These are phyloP conservation scores for Plasmopara muralis DNA, from an alignment of 352 stramenopile genomes.

Conservation along the genomic window DNA sequence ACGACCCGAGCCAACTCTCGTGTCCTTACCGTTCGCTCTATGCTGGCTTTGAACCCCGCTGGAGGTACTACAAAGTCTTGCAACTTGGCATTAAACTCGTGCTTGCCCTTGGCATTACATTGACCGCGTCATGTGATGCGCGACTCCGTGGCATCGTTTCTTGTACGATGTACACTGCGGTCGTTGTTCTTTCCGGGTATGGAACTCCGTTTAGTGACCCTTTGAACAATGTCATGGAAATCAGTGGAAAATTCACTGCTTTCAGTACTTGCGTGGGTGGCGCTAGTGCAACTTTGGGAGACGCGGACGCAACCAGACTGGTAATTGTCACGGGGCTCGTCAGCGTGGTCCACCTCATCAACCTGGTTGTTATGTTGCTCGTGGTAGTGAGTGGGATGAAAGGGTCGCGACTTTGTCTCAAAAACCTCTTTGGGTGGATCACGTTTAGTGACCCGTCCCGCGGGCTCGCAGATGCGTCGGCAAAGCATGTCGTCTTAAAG, in stretches of 20 bases:
- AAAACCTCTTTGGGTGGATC: slow-evolving; percentile 34
- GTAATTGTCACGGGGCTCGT: slow-evolving; percentile 28
- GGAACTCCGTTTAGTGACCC: slow-evolving; percentile 40
- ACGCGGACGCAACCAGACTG: slow-evolving; percentile 7
- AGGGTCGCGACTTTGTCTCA: slow-evolving; percentile 24
- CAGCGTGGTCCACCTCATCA: slow-evolving; percentile 37
- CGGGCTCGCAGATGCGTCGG: slow-evolving; percentile 26
- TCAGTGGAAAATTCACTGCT: slow-evolving; percentile 32
- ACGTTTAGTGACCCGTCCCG: slow-evolving; percentile 42
- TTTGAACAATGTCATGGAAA: slow-evolving; percentile 44
- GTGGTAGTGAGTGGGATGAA: slow-evolving; percentile 35
- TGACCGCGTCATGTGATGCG: slow-evolving; percentile 11
- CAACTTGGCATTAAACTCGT: slow-evolving; percentile 40
- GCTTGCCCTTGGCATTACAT: slow-evolving; percentile 30
- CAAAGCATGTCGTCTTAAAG: slow-evolving; percentile 18
- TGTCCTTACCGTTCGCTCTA: slow-evolving; percentile 51
- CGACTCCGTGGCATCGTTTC: slow-evolving; percentile 16
- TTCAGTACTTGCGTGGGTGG: slow-evolving; percentile 32
- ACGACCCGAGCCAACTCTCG: slow-evolving; percentile 35
- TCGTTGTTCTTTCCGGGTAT: slow-evolving; percentile 32
- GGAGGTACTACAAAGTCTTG: slow-evolving; percentile 48
- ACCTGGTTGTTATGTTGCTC: slow-evolving; percentile 33
- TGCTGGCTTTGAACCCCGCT: slow-evolving; percentile 37
- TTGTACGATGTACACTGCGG: slow-evolving; percentile 23
- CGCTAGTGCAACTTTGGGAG: slow-evolving; percentile 18